Base-by-base conservation (phyloP, 495 filamentous ascomycete genomes). In the Annulohypoxylon maeteangense region DNA sequence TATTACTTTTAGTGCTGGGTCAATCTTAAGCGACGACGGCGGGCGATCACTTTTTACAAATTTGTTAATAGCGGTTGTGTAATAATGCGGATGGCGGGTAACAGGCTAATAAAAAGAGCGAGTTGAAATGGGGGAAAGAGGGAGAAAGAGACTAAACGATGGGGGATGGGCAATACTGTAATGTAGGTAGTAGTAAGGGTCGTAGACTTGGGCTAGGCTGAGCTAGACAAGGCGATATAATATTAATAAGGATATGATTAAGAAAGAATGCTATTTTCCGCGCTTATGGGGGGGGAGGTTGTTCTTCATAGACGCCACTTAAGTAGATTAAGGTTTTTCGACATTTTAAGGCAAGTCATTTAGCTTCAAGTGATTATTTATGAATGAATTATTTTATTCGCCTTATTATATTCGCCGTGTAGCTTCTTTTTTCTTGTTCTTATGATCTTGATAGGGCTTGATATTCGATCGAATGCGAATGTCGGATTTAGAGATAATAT, bases 71-170 rank as follows among this genome's bases (percentile, higher is more conserved):
- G 32, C 51, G 50, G 34, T 62, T 50, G 62, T 67, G 55, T 34
- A 68, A 63, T 68, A 64, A 68, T 61, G 59, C 54, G 32, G 47
- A 68, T 51, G 65, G 65, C 55, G 38, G 65, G 60, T 69, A 65
- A 62, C 56, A 73, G 65, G 60, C 60, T 65, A 64, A 72, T 65
- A 14, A 64, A 68, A 51, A 62, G 40, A 22, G 31, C 20, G 47
- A 31, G 5, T 29, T 47, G 29, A 36, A 18, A 27, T 45, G 57
- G 38, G 44, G 57, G 48, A 47, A 42, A 29, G 34, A 4, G 40
- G 45, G 25, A 48, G 36, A 53, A 25, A 50, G 57, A 14, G 34
- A 55, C 50, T 58, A 48, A 55, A 56, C 38, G 23, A 58, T 47
- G 40, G 40, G 40, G 34, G 53, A 58, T 10, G 32, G 45, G 34